Base-by-base conservation (phyloP, 345 rosid genomes). In the Gossypium turneri region DNA sequence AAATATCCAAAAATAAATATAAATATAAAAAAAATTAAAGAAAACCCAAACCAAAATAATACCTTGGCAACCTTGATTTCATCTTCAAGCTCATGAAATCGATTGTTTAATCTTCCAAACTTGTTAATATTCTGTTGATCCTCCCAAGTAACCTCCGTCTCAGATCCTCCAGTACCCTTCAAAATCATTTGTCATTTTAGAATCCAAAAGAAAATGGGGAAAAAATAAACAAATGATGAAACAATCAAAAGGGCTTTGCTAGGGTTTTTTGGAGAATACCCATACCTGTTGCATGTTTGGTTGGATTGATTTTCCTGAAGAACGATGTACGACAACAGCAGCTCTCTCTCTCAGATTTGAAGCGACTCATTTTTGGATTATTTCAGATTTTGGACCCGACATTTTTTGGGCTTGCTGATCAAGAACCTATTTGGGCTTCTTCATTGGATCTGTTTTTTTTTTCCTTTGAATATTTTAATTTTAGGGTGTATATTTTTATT, bases 61-160 rank as follows among this genome's bases (percentile, higher is more conserved):
- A 90, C 98, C 98, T 93, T 93, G 76, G 92, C 91, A 57, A 79
- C 44, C 84, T 84, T 91, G 82, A 93, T 87, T 74, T 95, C 99
- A 55, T 95, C 99, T 19, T 83, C 82, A 24, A 95, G 92, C 77
- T 95, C 98, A 75, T 93, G 99, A 69, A 90, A 76, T 48, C 98
- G 79, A 67, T 90, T 95, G 85, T 95, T 95, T 57, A 95, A 84
- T 73, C 93, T 89, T 27, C 89, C 88, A 76, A 95, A 95, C 71
- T 72, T 89, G 82, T 93, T 93, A 73, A 95, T 95, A 82, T 91
- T 95, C 79, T 88, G 97, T 86, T 95, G 99, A 74, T 95, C 99
- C 73, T 91, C 94, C 99, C 99, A 95, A 3, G 98, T 95, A 29
- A 95, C 99, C 86, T 84, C 90, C 76, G 78, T 90, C 52, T 84